Conservation (phyloP, 352 stramenopile genomes). For the Globisporangium lucens region DNA sequence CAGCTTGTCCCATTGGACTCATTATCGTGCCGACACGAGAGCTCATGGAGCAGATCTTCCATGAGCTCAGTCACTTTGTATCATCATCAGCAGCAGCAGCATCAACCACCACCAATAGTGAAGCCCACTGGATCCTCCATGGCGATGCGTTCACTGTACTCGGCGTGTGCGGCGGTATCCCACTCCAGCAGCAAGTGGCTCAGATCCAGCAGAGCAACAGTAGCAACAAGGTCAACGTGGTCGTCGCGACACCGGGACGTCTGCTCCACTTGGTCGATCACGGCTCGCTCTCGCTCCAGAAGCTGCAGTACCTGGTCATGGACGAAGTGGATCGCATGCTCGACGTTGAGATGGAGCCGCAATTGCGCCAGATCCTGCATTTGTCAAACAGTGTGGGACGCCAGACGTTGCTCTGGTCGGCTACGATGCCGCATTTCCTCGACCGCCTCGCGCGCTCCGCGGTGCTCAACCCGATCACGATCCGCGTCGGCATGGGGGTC, state of each 20-base stretch:
- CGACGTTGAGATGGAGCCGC: slow-evolving; percentile 87
- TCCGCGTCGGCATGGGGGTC: slow-evolving; percentile 82
- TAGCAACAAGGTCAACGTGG: slow-evolving; percentile 11
- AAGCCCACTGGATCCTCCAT: slow-evolving; percentile 40
- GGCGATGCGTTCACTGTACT: slow-evolving; percentile 22
- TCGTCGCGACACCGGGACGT: slow-evolving; percentile 59
- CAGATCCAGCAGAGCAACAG: slow-evolving; percentile 30
- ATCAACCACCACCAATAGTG: background rate
- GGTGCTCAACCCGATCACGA: slow-evolving; percentile 90
- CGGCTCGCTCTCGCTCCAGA: slow-evolving; percentile 26
- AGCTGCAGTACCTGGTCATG: slow-evolving; percentile 75
- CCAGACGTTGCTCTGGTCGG: slow-evolving; percentile 93
- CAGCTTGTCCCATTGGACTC: slow-evolving; percentile 50
- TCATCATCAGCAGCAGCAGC: background rate
- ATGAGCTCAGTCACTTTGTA: slow-evolving; percentile 48
- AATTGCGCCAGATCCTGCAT: slow-evolving; percentile 93
- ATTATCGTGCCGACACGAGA: slow-evolving; percentile 96
- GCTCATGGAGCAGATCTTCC: slow-evolving; percentile 93
- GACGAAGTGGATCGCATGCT: slow-evolving; percentile 98
- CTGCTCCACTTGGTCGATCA: slow-evolving; percentile 44
- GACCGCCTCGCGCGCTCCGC: slow-evolving; percentile 91
- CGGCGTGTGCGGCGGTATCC: slow-evolving; percentile 46
- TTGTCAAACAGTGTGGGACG: slow-evolving; percentile 52
- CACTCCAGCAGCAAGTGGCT: slow-evolving; percentile 30
- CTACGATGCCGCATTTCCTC: slow-evolving; percentile 91